Percentiles rank a stretch among this genome's conserved stretches.
phyloP scores from a whole-genome alignment of 208 protist species.

The Leishmania lainsoni region DNA sequence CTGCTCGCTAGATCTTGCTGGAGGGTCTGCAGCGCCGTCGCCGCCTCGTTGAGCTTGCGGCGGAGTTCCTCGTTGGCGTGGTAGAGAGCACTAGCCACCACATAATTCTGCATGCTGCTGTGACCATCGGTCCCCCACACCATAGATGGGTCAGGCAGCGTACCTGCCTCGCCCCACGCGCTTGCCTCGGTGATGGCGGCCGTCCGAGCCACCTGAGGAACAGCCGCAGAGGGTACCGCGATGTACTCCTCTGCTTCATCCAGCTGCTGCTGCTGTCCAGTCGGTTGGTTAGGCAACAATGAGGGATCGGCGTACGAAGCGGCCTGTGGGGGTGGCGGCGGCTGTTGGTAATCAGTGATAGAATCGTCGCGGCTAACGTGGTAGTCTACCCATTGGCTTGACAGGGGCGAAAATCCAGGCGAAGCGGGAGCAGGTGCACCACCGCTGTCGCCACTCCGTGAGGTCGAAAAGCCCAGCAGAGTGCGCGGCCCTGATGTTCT shows the following conservation, averaged over 20 bases:
- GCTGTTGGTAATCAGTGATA: not conserved
- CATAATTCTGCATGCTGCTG: conserved; percentile 74
- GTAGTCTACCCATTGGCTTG: conserved; percentile 9
- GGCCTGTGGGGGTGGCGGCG: not conserved
- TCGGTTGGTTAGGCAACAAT: not conserved
- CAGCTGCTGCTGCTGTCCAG: not conserved
- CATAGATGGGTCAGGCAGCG: conserved; percentile 81
- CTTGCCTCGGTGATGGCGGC: conserved; percentile 35
- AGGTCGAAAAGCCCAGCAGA: not conserved
- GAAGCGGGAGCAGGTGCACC: not conserved
- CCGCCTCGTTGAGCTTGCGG: conserved; percentile 74
- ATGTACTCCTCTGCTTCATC: conserved; percentile 37
- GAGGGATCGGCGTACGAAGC: not conserved
- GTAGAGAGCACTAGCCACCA: conserved; percentile 83
- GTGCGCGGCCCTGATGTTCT: not conserved
- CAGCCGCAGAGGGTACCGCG: conserved; percentile 44
- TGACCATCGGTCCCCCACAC: conserved; percentile 83
- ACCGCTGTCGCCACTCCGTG: not conserved
- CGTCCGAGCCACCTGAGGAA: conserved; percentile 35
- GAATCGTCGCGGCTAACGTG: conserved; percentile 3
- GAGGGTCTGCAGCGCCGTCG: conserved; percentile 57
- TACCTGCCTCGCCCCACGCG: conserved; percentile 37
- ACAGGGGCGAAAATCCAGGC: not conserved
- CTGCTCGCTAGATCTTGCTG: conserved; percentile 73
- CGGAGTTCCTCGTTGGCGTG: conserved; percentile 89